phyloP scores from a whole-genome alignment of 1,284 basidiomycete species.

The Entoloma clypeatum region DNA sequence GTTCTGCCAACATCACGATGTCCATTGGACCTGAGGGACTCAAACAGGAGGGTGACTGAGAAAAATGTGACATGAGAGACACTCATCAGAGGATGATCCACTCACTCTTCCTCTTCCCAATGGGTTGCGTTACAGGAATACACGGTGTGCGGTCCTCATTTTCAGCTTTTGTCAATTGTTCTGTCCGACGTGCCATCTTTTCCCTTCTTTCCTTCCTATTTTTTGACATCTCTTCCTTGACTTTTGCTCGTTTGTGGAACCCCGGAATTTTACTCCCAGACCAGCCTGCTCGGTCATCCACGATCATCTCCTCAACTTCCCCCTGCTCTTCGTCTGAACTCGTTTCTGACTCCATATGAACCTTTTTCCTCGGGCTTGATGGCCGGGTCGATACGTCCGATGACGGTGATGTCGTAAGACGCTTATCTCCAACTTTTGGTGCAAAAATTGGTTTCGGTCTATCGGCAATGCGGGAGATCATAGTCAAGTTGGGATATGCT shows the following conservation, averaged over 20 bases:
- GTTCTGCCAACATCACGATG: conserved; percentile 23
- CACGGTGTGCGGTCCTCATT: no score
- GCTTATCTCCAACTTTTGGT: conserved; percentile 20
- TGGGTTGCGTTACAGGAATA: no score
- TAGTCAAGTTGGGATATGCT: conserved; percentile 38
- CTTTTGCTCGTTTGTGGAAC: conserved; percentile 19
- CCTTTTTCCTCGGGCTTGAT: conserved; percentile 28
- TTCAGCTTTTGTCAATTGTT: conserved; percentile 23
- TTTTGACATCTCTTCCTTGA: conserved; percentile 27
- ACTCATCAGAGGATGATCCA: background rate
- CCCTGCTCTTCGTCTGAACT: conserved; percentile 37
- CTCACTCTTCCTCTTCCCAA: conserved; percentile 47
- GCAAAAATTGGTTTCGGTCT: conserved; percentile 15
- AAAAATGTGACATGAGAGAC: conserved; percentile 3
- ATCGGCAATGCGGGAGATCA: conserved; percentile 32
- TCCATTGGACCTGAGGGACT: conserved; percentile 27
- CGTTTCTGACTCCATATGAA: conserved; percentile 15
- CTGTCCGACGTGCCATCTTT: conserved; percentile 28
- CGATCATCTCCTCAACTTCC: conserved; percentile 54
- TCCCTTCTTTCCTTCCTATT: conserved; percentile 35
- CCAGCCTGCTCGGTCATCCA: conserved; percentile 40
- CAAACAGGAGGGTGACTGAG: conserved; percentile 31
- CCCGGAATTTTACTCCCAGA: conserved; percentile 8
- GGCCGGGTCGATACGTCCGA: conserved; percentile 14
- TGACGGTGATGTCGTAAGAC: conserved; percentile 17